These are phyloP conservation scores for Gentiana straminea DNA, from an alignment of 257 asterid species.

Conservation along the genomic window DNA sequence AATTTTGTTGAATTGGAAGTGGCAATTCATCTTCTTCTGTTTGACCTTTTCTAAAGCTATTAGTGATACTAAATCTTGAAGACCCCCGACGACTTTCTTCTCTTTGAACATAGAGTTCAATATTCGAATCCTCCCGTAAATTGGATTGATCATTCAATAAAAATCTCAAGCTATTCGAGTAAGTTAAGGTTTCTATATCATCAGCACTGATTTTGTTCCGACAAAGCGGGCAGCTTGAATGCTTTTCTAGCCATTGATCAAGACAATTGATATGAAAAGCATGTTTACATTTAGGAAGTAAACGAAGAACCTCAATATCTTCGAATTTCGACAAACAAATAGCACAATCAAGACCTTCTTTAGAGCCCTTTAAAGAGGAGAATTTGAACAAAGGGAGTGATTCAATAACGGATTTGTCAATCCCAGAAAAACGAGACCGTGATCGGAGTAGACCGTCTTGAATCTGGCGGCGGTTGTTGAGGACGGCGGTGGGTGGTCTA, in stretches of 20 bases:
- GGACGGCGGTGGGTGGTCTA: conserved; percentile 14
- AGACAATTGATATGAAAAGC: conserved; percentile 52
- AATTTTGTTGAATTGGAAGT: conserved; percentile 14
- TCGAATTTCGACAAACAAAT: conserved; percentile 49
- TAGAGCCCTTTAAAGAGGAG: conserved; percentile 36
- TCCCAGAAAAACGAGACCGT: conserved; percentile 20
- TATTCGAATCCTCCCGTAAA: conserved; percentile 14
- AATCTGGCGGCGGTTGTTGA: conserved; percentile 13
- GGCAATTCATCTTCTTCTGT: conserved; percentile 10
- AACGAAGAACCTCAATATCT: conserved; percentile 39
- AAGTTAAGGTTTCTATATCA: conserved; percentile 20
- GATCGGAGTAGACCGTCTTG: conserved; percentile 34
- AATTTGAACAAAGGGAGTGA: conserved; percentile 54
- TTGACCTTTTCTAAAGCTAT: conserved; percentile 16
- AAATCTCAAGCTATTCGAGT: conserved; percentile 31
- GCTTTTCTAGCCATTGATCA: conserved; percentile 58
- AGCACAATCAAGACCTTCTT: conserved; percentile 53
- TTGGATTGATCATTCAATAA: conserved; percentile 12
- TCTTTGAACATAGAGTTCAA: conserved; percentile 21
- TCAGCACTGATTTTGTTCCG: conserved; percentile 25
- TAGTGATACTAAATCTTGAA: conserved; percentile 20
- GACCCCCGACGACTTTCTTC: conserved; percentile 17
- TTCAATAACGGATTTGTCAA: conserved; percentile 39
- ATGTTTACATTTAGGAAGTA: conserved; percentile 54
- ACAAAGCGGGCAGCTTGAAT: conserved; percentile 66